Evolutionary conservation across 495 filamentous ascomycete species (phyloP).

Genomic region (Jackrogersella minutella): DNA sequence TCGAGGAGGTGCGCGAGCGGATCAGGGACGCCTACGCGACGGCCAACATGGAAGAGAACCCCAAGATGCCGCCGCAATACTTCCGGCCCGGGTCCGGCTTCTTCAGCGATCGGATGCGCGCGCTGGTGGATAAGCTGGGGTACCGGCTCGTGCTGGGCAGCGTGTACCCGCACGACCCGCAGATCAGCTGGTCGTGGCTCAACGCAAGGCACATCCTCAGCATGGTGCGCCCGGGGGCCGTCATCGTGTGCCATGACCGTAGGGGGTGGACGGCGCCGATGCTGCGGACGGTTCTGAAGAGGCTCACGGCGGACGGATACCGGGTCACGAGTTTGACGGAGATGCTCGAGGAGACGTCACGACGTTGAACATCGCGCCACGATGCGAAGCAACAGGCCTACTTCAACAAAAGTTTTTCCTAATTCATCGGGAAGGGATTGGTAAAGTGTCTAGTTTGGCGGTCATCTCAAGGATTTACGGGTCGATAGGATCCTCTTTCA

Average conservation of each 20-base stretch:
- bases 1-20: slow-evolving; percentile 54
- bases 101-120: slow-evolving; percentile 73
- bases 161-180: slow-evolving; percentile 88
- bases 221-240: slow-evolving; percentile 75
- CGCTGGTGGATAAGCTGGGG: slow-evolving; percentile 60
- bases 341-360: slow-evolving; percentile 57
- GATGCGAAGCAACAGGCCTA: too few species aligned
- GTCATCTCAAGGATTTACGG: background rate
- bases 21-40: slow-evolving; percentile 64
- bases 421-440: background rate
- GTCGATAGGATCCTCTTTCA: too few species aligned
- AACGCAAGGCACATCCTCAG: slow-evolving; percentile 84
- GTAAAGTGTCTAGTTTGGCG: background rate
- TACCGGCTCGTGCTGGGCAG: slow-evolving; percentile 77
- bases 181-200: slow-evolving; percentile 69
- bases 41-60: slow-evolving; percentile 40
- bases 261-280: slow-evolving; percentile 80
- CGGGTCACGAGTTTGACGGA: slow-evolving; percentile 71
- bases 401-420: too few species aligned
- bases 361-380: slow-evolving; percentile 2
- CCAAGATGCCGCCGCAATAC: slow-evolving; percentile 56
- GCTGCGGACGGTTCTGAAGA: slow-evolving; percentile 73
- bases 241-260: slow-evolving; percentile 85
- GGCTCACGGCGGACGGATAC: slow-evolving; percentile 73
- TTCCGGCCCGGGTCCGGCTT: slow-evolving; percentile 86